Base-by-base conservation (phyloP, 805 yeast genomes). In the Yarrowia osloensis region DNA sequence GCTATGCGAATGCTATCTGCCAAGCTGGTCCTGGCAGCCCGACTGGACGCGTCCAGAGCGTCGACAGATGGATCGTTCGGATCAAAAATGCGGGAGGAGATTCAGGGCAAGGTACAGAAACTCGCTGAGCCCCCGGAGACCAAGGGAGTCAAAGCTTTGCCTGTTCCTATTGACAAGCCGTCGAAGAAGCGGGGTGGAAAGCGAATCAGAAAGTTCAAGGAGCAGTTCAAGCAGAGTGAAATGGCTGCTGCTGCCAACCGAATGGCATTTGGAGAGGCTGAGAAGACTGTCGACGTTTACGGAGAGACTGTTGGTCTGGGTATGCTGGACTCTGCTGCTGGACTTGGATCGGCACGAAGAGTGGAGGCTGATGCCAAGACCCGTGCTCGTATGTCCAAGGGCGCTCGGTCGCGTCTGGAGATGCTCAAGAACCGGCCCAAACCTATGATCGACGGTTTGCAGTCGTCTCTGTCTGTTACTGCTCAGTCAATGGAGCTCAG, bases 101-200 rank as follows among this genome's bases (percentile, higher is more conserved):
- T 95, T 2, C 73, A 79, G 22, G 77, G 78, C 4, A 88, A 88
- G 70, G 79, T 95, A 8, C 91, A 86, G 47, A 91, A 90, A 71
- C 76, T 91, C 35, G 82, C 86, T 28, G 85, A 87, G 6, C 95
- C 98, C 0, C 97, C 98, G 0, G 89, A 87, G 24, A 81, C 81
- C 21, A 77, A 79, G 21, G 83, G 82, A 1, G 80, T 83, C 17
- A 86, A 86, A 68, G 88, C 93, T 0, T 82, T 92, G 59, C 91
- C 91, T 0, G 76, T 87, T 6, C 98, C 97, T 0, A 80, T 85
- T 19, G 97, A 92, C 67, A 83, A 82, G 66, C 85, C 87, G 59
- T 86, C 94, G 4, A 90, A 91, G 77, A 90, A 88, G 71, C 81
- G 99, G 72, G 98, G 96, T 1, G 99, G 99, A 0, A 80, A 86